These are phyloP conservation scores for Talaromyces amestolkiae DNA, from an alignment of 2,329 filamentous ascomycete genomes.

Conservation along the genomic window DNA sequence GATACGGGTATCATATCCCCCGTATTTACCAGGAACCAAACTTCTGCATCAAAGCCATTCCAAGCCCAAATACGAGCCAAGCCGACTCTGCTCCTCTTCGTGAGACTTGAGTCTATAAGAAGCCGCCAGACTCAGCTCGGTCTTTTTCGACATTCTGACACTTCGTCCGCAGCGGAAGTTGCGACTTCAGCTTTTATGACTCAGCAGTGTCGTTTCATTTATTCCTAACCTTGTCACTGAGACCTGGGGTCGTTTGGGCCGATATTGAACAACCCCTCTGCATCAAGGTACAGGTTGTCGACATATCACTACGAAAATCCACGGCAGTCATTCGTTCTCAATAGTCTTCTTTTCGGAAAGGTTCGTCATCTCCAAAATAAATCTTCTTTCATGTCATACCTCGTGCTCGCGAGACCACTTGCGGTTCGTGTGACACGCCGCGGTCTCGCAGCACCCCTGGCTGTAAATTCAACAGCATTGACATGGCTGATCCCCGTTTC, in stretches of 20 bases:
- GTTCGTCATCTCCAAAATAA: background rate
- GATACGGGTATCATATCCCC: background rate
- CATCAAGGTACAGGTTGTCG: background rate
- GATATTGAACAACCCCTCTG: constrained; percentile 3
- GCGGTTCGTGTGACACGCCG: constrained; percentile 7
- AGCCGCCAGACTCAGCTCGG: background rate
- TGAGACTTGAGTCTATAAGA: background rate
- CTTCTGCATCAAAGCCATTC: background rate
- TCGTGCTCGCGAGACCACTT: background rate
- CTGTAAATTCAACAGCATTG: background rate
- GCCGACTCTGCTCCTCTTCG: background rate
- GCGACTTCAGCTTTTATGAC: background rate
- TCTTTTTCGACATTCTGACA: background rate
- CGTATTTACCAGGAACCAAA: constrained; percentile 4
- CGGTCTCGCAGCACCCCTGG: constrained; percentile 6
- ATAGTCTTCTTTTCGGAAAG: background rate
- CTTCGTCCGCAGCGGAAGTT: background rate
- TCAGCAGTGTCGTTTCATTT: background rate
- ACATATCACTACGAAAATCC: background rate
- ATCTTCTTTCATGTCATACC: background rate
- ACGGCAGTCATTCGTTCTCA: background rate
- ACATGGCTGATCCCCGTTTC: constrained; percentile 8
- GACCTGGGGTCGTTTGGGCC: background rate
- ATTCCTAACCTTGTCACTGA: background rate
- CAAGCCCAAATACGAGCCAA: background rate